Conservation (phyloP, 2,329 filamentous ascomycete species). For the Fusarium armeniacum region DNA sequence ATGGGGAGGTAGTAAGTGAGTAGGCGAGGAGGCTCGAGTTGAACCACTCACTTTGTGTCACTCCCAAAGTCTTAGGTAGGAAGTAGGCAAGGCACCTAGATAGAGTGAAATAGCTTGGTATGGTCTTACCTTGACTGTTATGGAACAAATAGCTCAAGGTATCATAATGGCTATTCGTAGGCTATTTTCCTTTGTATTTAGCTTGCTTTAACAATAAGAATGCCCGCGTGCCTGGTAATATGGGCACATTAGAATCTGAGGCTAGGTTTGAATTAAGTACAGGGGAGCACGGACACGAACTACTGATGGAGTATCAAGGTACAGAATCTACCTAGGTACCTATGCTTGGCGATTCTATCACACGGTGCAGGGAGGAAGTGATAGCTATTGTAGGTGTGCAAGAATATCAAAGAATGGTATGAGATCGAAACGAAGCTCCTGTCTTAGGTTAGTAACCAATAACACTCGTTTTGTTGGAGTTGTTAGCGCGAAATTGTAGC, state of each 20-base stretch:
- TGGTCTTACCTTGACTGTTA: not conserved
- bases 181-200: not conserved
- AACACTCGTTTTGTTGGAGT: not conserved
- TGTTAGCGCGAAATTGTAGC: constrained; percentile 13
- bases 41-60: constrained; percentile 17
- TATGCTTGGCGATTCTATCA: not conserved
- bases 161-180: constrained; percentile 16
- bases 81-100: not conserved
- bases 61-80: not conserved
- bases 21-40: not conserved
- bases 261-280: not conserved
- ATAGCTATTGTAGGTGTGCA: not conserved
- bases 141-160: constrained; percentile 4
- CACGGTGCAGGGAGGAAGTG: not conserved
- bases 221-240: not conserved
- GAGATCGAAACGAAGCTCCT: constrained; percentile 1
- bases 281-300: not conserved
- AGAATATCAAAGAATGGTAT: not conserved
- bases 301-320: constrained; percentile 1
- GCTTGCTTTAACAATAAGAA: not conserved
- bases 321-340: not conserved
- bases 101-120: not conserved
- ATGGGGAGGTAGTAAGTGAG: constrained; percentile 1
- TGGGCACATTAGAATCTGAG: constrained; percentile 14
- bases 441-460: constrained; percentile 9